Conservation (phyloP, 1,139 yeast genomes). For the Torulaspora globosa region DNA sequence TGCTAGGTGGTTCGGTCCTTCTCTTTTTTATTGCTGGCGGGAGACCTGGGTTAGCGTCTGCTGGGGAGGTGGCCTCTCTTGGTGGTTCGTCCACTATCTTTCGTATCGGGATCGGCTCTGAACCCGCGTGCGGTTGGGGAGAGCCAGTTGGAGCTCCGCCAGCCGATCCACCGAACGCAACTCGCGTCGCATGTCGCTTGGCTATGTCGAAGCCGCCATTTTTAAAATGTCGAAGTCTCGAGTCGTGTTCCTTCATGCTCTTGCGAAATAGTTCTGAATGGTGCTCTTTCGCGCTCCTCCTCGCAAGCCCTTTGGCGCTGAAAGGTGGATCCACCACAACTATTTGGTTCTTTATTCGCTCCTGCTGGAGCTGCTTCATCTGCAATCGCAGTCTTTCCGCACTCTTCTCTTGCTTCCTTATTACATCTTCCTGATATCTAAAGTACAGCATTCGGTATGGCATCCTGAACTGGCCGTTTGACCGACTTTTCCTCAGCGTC, state of each 20-base stretch:
- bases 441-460: conserved; percentile 43
- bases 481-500: conserved; percentile 21
- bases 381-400: conserved; percentile 47
- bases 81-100: background rate
- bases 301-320: conserved; percentile 18
- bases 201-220: conserved; percentile 22
- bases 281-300: conserved; percentile 8
- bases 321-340: conserved; percentile 35
- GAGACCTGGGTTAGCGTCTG: background rate
- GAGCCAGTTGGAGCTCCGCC: conserved; percentile 13
- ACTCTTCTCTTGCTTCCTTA: conserved; percentile 47
- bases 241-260: conserved; percentile 24
- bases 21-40: conserved; percentile 21
- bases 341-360: conserved; percentile 48
- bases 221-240: conserved; percentile 25
- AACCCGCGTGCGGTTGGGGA: background rate
- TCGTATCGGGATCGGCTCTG: background rate
- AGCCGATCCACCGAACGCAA: conserved; percentile 32
- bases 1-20: conserved; percentile 19
- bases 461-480: conserved; percentile 31
- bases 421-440: conserved; percentile 45
- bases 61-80: background rate
- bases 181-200: conserved; percentile 22
- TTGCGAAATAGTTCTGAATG: conserved; percentile 23
- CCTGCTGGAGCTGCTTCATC: conserved; percentile 42